Percentiles rank a stretch among this genome's conserved stretches.
These are phyloP conservation scores for Populus pruinosa DNA, from an alignment of 345 rosid genomes.

Conservation along the genomic window DNA sequence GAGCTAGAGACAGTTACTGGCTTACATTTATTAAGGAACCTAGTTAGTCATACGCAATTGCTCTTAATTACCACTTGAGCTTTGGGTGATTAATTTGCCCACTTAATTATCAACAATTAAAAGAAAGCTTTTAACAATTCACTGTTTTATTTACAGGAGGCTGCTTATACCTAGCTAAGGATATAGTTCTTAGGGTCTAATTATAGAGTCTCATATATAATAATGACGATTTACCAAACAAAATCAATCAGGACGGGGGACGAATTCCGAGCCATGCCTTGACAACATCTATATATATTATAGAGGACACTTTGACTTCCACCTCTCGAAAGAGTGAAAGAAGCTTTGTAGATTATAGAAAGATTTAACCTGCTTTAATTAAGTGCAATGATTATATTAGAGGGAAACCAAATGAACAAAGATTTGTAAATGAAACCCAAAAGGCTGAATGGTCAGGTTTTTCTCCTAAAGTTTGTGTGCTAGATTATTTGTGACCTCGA, in stretches of 20 bases:
- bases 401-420: background rate
- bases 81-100: background rate
- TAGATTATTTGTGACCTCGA: slow-evolving; percentile 8
- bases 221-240: background rate
- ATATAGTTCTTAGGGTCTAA: background rate
- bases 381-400: background rate
- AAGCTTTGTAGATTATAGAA: background rate
- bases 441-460: slow-evolving; percentile 5
- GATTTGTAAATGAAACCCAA: slow-evolving; percentile 8
- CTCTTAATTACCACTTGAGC: background rate
- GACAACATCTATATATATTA: no score
- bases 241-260: background rate
- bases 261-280: background rate
- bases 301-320: background rate
- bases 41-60: no score
- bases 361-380: background rate
- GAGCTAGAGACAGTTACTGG: no score
- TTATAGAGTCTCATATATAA: background rate
- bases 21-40: no score
- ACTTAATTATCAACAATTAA: background rate
- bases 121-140: background rate
- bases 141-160: background rate
- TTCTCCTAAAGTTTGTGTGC: slow-evolving; percentile 15
- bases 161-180: background rate
- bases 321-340: background rate